Conservation (phyloP, 257 asterid species). For the Solanum tarapatanum region DNA sequence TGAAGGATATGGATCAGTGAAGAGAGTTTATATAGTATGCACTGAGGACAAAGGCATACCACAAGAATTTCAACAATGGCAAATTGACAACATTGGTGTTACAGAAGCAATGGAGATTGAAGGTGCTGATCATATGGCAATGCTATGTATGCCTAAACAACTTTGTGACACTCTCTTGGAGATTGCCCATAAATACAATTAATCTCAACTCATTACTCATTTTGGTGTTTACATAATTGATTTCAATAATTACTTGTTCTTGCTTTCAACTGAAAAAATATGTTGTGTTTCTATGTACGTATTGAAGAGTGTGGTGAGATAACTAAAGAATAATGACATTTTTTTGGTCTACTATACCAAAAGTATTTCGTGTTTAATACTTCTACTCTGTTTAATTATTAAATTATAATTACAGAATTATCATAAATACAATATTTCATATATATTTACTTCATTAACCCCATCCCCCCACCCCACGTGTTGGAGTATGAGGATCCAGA, state of each 20-base stretch:
- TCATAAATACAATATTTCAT: too few species aligned
- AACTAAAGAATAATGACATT: too few species aligned
- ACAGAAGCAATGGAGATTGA: neutral
- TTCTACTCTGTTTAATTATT: too few species aligned
- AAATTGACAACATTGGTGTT: neutral
- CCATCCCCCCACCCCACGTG: too few species aligned
- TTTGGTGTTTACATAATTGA: neutral
- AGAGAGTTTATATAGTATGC: slow-evolving; percentile 28
- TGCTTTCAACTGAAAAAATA: neutral
- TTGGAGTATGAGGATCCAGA: too few species aligned
- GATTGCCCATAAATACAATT: neutral
- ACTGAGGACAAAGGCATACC: slow-evolving; percentile 18
- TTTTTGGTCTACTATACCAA: too few species aligned
- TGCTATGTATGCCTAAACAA: neutral
- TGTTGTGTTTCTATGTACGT: too few species aligned
- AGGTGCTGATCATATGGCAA: neutral
- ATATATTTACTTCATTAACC: too few species aligned
- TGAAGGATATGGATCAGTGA: slow-evolving; percentile 36
- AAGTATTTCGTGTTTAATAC: too few species aligned
- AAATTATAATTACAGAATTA: too few species aligned
- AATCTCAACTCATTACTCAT: neutral
- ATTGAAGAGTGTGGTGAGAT: too few species aligned
- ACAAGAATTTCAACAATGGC: slow-evolving; percentile 17
- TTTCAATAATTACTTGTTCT: too few species aligned
- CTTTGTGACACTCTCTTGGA: neutral